These are phyloP conservation scores for Zygosaccharomyces sapae DNA, from an alignment of 1,139 yeast species.

Conservation along the genomic window DNA sequence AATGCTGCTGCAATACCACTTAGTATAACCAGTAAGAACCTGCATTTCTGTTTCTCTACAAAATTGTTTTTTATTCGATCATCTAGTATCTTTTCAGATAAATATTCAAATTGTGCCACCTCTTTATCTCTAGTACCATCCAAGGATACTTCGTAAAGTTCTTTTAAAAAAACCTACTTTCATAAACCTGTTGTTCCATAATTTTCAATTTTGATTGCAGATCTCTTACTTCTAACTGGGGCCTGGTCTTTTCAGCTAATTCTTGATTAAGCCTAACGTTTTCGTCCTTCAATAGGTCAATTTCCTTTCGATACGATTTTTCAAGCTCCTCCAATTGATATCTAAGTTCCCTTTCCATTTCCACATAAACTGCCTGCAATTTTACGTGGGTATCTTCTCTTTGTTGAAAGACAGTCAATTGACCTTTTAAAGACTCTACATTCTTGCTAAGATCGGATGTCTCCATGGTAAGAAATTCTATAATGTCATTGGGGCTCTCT, in stretches of 20 bases:
- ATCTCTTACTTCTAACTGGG: slow-evolving; percentile 1
- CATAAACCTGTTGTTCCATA: slow-evolving; percentile 5
- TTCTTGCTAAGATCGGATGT: slow-evolving; percentile 24
- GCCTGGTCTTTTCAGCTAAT: not conserved
- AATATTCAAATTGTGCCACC: slow-evolving; percentile 3
- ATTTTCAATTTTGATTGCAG: slow-evolving; percentile 1
- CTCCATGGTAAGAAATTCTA: slow-evolving; percentile 21
- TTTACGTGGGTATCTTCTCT: slow-evolving; percentile 57
- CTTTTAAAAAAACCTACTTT: slow-evolving; percentile 4
- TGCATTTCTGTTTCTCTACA: slow-evolving; percentile 1
- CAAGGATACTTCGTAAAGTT: not conserved
- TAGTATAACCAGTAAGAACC: not conserved
- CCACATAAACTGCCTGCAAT: slow-evolving; percentile 53
- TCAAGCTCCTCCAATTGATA: slow-evolving; percentile 42
- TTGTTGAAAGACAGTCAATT: slow-evolving; percentile 22
- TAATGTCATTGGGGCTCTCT: slow-evolving; percentile 25
- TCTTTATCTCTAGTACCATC: not conserved
- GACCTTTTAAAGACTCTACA: slow-evolving; percentile 29
- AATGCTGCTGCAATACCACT: slow-evolving; percentile 4
- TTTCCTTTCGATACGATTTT: slow-evolving; percentile 5
- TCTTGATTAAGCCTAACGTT: slow-evolving; percentile 8
- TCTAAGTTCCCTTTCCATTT: slow-evolving; percentile 50
- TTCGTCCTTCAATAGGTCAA: slow-evolving; percentile 10
- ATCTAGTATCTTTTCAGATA: slow-evolving; percentile 2
- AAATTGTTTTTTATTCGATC: slow-evolving; percentile 2